Evolutionary conservation across 1,139 yeast genomes (phyloP), one percentile per base, ranked within the genome.

Genomic region (Pichia sp.): DNA sequence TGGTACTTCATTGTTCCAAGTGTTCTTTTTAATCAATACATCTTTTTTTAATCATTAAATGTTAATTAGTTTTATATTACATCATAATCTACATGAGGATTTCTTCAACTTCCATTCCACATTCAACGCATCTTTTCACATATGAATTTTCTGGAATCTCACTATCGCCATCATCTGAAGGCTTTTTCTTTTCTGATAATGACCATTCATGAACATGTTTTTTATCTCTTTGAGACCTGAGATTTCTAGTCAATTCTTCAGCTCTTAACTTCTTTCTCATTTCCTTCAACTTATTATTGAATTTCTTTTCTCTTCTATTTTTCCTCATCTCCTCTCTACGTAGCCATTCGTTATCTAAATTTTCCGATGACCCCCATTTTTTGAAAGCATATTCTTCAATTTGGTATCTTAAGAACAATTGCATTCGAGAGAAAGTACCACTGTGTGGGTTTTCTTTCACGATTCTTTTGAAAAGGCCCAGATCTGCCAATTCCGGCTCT

Each of bases 391-490:
- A 87, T 58, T 84, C 89, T 64, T 94, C 99, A 15, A 93, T 91
- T 60, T 94, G 98, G 58, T 81, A 86, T 50, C 99, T 71, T 42
- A 93, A 67, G 65, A 83, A 94, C 46, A 94, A 71, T 73, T 90
- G 96, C 99, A 94, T 94, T 60, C 94, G 76, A 44, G 91, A 85
- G 67, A 81, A 94, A 0, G 87, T 83, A 4, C 81, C 80, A 40
- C 94, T 90, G 67, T 93, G 96, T 0, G 99, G 99, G 60, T 94
- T 94, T 8, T 96, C 91, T 58, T 91, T 87, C 56, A 90, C 96
- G 51, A 91, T 71, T 54, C 94, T 79, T 8, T 86, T 85, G 53
- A 94, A 71, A 27, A 90, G 67, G 2, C 68, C 72, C 4, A 67
- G 67, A 63, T 94, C 99, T 45, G 80, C 76, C 35, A 94, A 72